A percentile compares a stretch with the other conserved stretches of the same genome.
phyloP scores from a whole-genome alignment of 176 grass and related monocot species.

The Olyra latifolia region DNA sequence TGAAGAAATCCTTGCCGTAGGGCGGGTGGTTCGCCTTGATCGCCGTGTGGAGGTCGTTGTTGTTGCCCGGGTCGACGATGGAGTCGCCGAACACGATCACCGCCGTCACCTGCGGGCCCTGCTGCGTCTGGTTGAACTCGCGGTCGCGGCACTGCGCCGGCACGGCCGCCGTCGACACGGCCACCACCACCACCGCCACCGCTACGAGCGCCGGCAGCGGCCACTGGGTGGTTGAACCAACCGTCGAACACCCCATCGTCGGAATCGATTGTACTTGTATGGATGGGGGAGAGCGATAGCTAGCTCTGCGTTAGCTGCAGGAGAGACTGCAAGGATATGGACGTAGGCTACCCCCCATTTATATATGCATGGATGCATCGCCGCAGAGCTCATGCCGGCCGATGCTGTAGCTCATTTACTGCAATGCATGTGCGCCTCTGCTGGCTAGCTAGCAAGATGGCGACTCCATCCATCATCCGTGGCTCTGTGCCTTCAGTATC shows the following conservation, averaged over 20 bases:
- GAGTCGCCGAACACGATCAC: conserved; percentile 82
- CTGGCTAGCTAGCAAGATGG: no score
- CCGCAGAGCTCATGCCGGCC: not conserved
- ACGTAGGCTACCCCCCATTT: not conserved
- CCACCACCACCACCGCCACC: not conserved
- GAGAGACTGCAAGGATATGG: no score
- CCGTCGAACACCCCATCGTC: not conserved
- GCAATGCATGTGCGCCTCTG: not conserved
- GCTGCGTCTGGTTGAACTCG: conserved; percentile 11
- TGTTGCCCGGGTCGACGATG: conserved; percentile 78
- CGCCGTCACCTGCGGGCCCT: conserved; percentile 38
- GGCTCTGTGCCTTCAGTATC: no score
- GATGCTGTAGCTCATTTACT: not conserved
- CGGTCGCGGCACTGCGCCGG: not conserved
- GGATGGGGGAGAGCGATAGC: not conserved
- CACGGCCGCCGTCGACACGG: not conserved
- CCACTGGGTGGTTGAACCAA: not conserved
- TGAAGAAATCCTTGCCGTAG: conserved; percentile 60
- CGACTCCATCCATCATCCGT: no score
- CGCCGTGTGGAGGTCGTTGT: conserved; percentile 57
- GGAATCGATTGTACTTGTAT: no score
- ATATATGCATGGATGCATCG: no score
- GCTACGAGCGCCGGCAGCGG: not conserved
- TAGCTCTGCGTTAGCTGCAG: not conserved
- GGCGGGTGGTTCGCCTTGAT: conserved; percentile 69